Evolutionary conservation across 768 basidiomycete species (phyloP).

Genomic region (Tulasnella sp.): DNA sequence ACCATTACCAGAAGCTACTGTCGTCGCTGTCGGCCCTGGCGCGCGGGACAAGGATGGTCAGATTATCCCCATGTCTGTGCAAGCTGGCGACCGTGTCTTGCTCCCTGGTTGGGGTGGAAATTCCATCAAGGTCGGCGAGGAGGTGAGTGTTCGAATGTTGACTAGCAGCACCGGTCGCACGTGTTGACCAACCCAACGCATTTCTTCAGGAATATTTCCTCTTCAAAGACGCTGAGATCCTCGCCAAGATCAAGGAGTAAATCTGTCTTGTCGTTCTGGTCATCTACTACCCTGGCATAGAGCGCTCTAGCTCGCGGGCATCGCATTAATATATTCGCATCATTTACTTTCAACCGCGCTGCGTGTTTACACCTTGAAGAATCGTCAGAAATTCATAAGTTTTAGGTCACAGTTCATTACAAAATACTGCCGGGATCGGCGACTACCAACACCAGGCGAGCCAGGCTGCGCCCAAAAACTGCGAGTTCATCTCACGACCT

Average conservation of each 20-base stretch:
- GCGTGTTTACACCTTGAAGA: background rate
- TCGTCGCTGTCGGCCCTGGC: constrained; percentile 91
- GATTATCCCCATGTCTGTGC: constrained; percentile 61
- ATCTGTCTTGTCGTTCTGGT: background rate
- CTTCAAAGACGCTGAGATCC: constrained; percentile 89
- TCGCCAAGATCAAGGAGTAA: constrained; percentile 91
- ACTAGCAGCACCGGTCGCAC: background rate
- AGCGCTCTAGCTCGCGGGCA: background rate
- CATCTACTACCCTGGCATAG: background rate
- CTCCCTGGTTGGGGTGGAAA: constrained; percentile 96
- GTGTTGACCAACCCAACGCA: background rate
- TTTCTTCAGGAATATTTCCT: constrained; percentile 74
- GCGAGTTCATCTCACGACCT: background rate
- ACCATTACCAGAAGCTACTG: constrained; percentile 94
- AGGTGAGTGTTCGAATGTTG: constrained; percentile 36
- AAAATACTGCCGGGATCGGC: no score
- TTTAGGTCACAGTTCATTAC: no score
- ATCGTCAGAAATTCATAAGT: no score
- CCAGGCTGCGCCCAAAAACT: background rate
- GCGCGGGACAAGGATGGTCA: constrained; percentile 80
- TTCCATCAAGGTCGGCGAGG: constrained; percentile 91
- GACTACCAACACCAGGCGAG: no score
- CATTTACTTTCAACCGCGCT: background rate
- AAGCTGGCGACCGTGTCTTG: constrained; percentile 84
- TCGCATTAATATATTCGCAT: background rate